phyloP scores from a whole-genome alignment of 2,329 filamentous ascomycete species.

The Sarocladium oryzae region DNA sequence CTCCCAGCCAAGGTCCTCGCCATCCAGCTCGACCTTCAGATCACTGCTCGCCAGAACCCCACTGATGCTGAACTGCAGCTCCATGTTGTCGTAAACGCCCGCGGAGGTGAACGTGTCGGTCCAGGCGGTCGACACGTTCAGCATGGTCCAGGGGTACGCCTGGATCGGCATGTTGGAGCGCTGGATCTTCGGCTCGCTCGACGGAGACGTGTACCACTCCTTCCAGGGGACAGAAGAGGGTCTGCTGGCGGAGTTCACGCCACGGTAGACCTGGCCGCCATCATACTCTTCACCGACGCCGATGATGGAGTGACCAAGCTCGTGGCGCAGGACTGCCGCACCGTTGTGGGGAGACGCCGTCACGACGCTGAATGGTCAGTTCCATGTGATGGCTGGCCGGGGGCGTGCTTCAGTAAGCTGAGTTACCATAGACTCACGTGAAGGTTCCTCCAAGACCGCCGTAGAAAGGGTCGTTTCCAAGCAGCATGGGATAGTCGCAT shows the following conservation, averaged over 20 bases:
- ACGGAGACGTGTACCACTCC: constrained; percentile 22
- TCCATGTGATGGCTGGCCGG: too few relatives aligned
- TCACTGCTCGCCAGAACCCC: constrained; percentile 21
- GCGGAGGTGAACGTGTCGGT: constrained; percentile 20
- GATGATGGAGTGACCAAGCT: constrained; percentile 30
- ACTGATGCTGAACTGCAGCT: constrained; percentile 23
- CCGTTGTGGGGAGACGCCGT: constrained; percentile 22
- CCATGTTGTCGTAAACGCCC: constrained; percentile 20
- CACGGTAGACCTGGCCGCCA: constrained; percentile 20
- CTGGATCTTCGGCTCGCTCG: constrained; percentile 20
- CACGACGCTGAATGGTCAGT: constrained; percentile 16
- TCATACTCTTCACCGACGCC: constrained; percentile 25
- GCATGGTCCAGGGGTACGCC: constrained; percentile 24
- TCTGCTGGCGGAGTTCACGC: constrained; percentile 20
- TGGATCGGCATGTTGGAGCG: constrained; percentile 25
- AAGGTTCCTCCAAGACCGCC: constrained; percentile 23
- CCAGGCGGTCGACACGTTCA: constrained; percentile 21
- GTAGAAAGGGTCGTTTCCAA: constrained; percentile 23
- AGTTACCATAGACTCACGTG: constrained; percentile 22
- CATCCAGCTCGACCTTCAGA: constrained; percentile 22
- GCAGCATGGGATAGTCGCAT: constrained; percentile 25
- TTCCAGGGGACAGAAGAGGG: constrained; percentile 18
- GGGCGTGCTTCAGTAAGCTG: too few relatives aligned
- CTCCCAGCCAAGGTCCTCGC: constrained; percentile 22
- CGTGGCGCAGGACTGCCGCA: constrained; percentile 22